These are phyloP conservation scores for Vitis rupestris DNA, from an alignment of 164 flowering plant species.

Conservation along the genomic window DNA sequence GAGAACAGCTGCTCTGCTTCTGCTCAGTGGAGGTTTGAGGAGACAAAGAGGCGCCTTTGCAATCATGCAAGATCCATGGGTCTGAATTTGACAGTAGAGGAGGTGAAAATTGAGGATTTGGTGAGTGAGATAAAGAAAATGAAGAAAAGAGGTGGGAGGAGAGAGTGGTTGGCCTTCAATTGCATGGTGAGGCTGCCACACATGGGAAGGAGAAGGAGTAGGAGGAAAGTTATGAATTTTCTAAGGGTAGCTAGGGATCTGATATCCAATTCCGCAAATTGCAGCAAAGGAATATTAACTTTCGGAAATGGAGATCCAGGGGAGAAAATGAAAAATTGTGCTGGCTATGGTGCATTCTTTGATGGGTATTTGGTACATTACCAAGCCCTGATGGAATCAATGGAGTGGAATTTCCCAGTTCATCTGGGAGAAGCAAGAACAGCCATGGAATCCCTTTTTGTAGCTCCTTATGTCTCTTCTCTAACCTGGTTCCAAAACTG, in stretches of 20 bases:
- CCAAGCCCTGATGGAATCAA: slow-evolving; percentile 25
- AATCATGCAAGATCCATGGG: slow-evolving; percentile 36
- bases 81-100: slow-evolving; percentile 38
- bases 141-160: slow-evolving; percentile 18
- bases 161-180: slow-evolving; percentile 38
- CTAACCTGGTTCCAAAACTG: slow-evolving; percentile 19
- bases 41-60: slow-evolving; percentile 38
- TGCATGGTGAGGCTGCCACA: slow-evolving; percentile 34
- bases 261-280: slow-evolving; percentile 2
- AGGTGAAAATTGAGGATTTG: slow-evolving; percentile 39
- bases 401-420: slow-evolving; percentile 20
- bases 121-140: slow-evolving; percentile 28
- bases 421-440: slow-evolving; percentile 31
- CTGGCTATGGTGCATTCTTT: slow-evolving; percentile 22
- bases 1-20: slow-evolving; percentile 2
- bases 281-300: slow-evolving; percentile 21
- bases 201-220: slow-evolving; percentile 18
- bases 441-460: slow-evolving; percentile 32
- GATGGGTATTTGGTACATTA: slow-evolving; percentile 21
- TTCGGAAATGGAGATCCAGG: slow-evolving; percentile 27
- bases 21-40: slow-evolving; percentile 27
- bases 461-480: slow-evolving; percentile 22
- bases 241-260: slow-evolving; percentile 22
- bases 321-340: neutral
- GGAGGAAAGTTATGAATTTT: slow-evolving; percentile 24